These are phyloP conservation scores for Fraxinus baroniana DNA, from an alignment of 305 asterid genomes.

Conservation along the genomic window DNA sequence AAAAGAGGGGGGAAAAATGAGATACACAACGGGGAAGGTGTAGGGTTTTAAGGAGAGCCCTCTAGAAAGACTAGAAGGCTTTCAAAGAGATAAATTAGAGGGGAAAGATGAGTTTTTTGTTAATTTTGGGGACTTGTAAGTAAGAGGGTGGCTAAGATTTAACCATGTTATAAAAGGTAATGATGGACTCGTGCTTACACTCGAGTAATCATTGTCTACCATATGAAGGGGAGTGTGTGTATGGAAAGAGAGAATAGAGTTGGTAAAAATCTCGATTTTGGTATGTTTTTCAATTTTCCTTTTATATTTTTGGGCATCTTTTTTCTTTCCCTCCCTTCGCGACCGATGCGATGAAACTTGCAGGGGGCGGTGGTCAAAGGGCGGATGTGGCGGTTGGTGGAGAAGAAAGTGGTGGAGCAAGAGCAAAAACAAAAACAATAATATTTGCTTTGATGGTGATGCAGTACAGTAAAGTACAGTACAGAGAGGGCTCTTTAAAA, in stretches of 20 bases:
- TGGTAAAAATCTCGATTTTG: background rate
- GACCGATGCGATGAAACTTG: constrained; percentile 24
- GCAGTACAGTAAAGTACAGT: background rate
- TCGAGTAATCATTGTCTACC: constrained; percentile 47
- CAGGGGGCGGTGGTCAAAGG: constrained; percentile 24
- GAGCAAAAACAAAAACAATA: background rate
- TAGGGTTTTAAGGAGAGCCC: constrained; percentile 25
- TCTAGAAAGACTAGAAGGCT: constrained; percentile 22
- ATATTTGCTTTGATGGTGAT: background rate
- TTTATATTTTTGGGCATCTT: background rate
- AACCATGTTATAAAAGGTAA: constrained; percentile 45
- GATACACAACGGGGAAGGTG: background rate
- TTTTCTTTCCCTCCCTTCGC: background rate
- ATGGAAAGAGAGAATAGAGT: background rate
- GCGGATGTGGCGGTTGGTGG: background rate
- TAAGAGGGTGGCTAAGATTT: constrained; percentile 40
- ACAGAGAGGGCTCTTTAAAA: constrained; percentile 1
- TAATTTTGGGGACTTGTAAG: constrained; percentile 41
- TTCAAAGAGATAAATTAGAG: constrained; percentile 15
- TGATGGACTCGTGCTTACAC: constrained; percentile 55
- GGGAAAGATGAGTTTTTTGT: constrained; percentile 12
- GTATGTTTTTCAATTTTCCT: background rate
- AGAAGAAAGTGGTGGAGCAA: background rate
- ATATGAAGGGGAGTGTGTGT: background rate
- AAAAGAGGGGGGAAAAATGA: constrained; percentile 6